Evolutionary conservation across 306 rosid species (phyloP).

Genomic region (Malus sieversii): DNA sequence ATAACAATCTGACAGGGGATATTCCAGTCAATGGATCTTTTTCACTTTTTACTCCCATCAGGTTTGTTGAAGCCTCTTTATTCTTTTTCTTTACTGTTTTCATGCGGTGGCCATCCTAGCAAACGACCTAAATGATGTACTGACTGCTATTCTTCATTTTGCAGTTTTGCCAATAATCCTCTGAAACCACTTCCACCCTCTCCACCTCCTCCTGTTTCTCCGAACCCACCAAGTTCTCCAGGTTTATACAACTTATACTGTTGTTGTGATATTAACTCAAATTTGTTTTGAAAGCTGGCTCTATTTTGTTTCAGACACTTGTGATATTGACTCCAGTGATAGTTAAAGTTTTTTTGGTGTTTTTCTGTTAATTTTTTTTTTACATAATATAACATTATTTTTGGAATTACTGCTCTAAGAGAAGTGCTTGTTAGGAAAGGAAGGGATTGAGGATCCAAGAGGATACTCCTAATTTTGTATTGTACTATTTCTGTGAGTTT

Average conservation of each 20-base stretch:
- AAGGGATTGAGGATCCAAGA: not conserved
- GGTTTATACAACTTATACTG: conserved; percentile 25
- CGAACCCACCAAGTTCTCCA: conserved; percentile 22
- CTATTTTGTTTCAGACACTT: not conserved
- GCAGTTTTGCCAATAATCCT: conserved; percentile 63
- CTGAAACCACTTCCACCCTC: conserved; percentile 9
- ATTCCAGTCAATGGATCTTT: conserved; percentile 78
- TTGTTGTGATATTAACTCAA: not conserved
- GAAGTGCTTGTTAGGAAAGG: not conserved
- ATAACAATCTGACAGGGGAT: conserved; percentile 49
- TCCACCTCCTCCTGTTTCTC: conserved; percentile 46
- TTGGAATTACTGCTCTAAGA: not conserved
- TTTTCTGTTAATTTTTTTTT: not conserved
- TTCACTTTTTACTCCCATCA: conserved; percentile 78
- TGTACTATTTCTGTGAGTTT: not conserved
- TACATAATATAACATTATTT: not conserved
- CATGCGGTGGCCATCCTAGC: not conserved
- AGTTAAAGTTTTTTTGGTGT: not conserved
- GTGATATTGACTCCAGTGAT: not conserved
- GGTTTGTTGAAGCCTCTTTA: conserved; percentile 38
- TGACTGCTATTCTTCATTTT: conserved; percentile 14
- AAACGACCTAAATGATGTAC: not conserved
- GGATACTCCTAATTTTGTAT: not conserved
- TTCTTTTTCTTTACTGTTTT: not conserved
- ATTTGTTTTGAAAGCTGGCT: not conserved